Evolutionary conservation across 768 basidiomycete genomes (phyloP).

Genomic region (Suillus weaverae): DNA sequence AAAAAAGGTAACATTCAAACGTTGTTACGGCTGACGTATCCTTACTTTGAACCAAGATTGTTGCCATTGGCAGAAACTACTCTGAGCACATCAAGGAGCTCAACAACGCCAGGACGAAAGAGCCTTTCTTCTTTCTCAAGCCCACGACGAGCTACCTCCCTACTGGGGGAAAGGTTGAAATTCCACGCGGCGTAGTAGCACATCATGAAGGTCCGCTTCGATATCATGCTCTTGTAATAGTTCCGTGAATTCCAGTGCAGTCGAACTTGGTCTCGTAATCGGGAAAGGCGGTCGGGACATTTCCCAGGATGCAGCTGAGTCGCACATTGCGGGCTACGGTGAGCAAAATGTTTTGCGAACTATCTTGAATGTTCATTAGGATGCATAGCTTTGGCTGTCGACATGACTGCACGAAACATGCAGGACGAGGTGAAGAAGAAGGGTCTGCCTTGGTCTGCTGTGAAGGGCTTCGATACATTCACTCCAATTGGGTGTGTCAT

Average conservation of each 20-base stretch:
- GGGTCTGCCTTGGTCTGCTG: conserved; percentile 96
- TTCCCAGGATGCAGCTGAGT: conserved; percentile 63
- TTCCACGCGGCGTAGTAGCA: conserved; percentile 78
- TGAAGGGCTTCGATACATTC: conserved; percentile 97
- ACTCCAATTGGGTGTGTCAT: conserved; percentile 77
- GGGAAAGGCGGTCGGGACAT: conserved; percentile 87
- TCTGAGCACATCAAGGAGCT: conserved; percentile 90
- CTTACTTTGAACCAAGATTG: conserved; percentile 53
- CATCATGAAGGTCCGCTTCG: conserved; percentile 81
- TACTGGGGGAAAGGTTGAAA: conserved; percentile 79
- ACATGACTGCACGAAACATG: conserved; percentile 95
- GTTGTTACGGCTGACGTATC: background rate
- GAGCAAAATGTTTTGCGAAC: conserved; percentile 15
- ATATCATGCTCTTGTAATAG: background rate
- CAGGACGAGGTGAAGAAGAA: conserved; percentile 91
- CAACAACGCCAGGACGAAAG: conserved; percentile 79
- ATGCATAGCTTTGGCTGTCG: conserved; percentile 79
- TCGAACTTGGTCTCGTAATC: conserved; percentile 97
- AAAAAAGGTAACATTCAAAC: conserved; percentile 39
- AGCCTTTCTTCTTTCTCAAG: conserved; percentile 99
- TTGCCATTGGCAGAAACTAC: conserved; percentile 96
- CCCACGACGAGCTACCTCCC: conserved; percentile 87
- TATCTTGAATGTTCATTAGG: background rate
- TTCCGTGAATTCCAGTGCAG: conserved; percentile 35
- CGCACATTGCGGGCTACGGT: conserved; percentile 93